Percentiles rank a stretch among this genome's conserved stretches.
phyloP scores from a whole-genome alignment of 2,329 filamentous ascomycete species.

The Fusarium sarcochroum region DNA sequence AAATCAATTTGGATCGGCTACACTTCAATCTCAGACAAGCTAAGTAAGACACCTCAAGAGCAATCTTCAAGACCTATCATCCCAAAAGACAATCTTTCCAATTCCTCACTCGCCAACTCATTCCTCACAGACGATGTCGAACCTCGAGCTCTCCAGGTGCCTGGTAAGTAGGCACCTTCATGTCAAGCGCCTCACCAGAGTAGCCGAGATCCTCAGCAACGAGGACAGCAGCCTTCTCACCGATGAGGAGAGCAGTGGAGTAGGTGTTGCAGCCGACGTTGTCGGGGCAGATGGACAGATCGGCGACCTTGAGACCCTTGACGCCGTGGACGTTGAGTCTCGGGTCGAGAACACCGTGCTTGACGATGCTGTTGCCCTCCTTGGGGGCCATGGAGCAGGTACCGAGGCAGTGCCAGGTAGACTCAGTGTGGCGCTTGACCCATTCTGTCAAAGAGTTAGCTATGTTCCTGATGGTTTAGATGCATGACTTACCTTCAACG shows the following conservation, averaged over 20 bases:
- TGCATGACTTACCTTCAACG: constrained; percentile 66
- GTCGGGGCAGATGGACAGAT: constrained; percentile 82
- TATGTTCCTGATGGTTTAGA: rapidly evolving
- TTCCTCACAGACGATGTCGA: constrained; percentile 57
- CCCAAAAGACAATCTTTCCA: background rate
- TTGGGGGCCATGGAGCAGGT: constrained; percentile 84
- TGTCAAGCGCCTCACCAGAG: constrained; percentile 78
- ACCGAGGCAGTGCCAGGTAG: constrained; percentile 66
- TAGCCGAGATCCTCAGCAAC: constrained; percentile 82
- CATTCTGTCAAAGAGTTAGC: constrained; percentile 58
- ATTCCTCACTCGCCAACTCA: background rate
- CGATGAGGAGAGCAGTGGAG: constrained; percentile 51
- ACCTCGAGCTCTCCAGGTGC: constrained; percentile 65
- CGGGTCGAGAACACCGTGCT: constrained; percentile 83
- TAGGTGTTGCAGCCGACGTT: constrained; percentile 80
- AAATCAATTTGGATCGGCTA: constrained; percentile 17
- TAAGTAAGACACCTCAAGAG: too few relatives aligned
- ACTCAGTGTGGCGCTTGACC: constrained; percentile 81
- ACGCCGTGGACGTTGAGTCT: constrained; percentile 84
- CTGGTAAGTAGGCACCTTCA: constrained; percentile 79
- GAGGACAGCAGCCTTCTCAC: constrained; percentile 66
- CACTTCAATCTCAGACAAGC: constrained; percentile 11
- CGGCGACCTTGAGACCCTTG: constrained; percentile 82
- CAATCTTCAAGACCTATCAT: background rate
- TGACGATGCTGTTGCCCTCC: constrained; percentile 84